Percentiles rank a stretch among this genome's conserved stretches.
Conservation (phyloP, 306 rosid genomes). For the Dicorynia guianensis region DNA sequence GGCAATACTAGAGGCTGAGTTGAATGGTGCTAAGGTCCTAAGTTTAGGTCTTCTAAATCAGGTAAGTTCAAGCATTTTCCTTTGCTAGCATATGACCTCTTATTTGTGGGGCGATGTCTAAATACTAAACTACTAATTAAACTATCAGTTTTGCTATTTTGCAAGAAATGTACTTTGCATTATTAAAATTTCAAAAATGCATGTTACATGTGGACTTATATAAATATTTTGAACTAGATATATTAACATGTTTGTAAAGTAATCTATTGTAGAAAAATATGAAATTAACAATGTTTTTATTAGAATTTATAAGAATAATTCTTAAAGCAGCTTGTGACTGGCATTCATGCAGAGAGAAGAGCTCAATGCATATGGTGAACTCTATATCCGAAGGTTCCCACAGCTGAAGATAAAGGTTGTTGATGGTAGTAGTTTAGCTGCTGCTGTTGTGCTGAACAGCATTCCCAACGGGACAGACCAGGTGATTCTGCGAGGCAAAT, state of each 20-base stretch:
- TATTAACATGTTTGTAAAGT: too few relatives aligned
- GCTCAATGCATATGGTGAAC: constrained; percentile 53
- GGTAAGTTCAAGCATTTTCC: constrained; percentile 14
- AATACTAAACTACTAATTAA: too few relatives aligned
- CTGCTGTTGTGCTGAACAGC: constrained; percentile 52
- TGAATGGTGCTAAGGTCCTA: constrained; percentile 29
- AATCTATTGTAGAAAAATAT: too few relatives aligned
- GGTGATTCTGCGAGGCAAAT: constrained; percentile 65
- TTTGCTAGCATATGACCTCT: background rate
- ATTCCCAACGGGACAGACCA: constrained; percentile 64
- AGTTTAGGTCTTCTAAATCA: constrained; percentile 42
- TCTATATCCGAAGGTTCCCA: constrained; percentile 49
- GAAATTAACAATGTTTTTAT: too few relatives aligned
- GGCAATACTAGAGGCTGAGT: constrained; percentile 36
- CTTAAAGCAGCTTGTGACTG: too few relatives aligned
- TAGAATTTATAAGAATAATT: too few relatives aligned
- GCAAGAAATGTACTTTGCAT: too few relatives aligned
- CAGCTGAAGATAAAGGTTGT: constrained; percentile 52
- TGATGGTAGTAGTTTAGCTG: constrained; percentile 64
- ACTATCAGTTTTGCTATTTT: too few relatives aligned
- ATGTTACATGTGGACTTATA: too few relatives aligned
- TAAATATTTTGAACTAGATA: too few relatives aligned
- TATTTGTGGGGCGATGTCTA: too few relatives aligned
- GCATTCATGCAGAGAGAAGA: constrained; percentile 35
- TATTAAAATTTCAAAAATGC: too few relatives aligned